Evolutionary conservation across 192 early-diverging fungal genomes (phyloP).

Genomic region (Chytriomyces hyalinus): DNA sequence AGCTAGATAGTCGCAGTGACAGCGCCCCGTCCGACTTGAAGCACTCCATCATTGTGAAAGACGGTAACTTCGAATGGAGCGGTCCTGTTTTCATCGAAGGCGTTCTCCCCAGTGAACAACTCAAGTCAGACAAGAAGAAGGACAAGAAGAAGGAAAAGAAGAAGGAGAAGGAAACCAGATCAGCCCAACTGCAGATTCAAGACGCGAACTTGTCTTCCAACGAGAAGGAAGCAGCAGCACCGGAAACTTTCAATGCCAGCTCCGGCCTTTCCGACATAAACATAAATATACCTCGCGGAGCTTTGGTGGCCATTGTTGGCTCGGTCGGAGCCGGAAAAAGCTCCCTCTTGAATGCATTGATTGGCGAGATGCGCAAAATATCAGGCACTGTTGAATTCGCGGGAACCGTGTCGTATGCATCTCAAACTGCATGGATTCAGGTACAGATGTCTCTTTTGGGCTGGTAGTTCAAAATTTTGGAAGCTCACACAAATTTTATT

Average conservation of each 20-base stretch:
- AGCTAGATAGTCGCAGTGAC: constrained; percentile 59
- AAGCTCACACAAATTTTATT: not conserved
- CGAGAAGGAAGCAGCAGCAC: not conserved
- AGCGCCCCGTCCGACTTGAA: constrained; percentile 45
- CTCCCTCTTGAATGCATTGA: constrained; percentile 78
- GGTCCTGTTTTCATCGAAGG: constrained; percentile 10
- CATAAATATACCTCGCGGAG: constrained; percentile 52
- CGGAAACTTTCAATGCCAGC: not conserved
- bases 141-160: not conserved
- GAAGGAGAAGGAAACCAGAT: not conserved
- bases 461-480: not conserved
- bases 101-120: not conserved
- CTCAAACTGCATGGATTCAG: constrained; percentile 89
- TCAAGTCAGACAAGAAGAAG: not conserved
- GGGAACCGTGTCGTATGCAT: constrained; percentile 77
- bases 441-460: not conserved
- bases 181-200: not conserved
- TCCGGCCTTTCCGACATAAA: constrained; percentile 39
- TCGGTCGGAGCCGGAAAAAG: constrained; percentile 84
- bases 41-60: constrained; percentile 50
- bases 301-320: constrained; percentile 81
- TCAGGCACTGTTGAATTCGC: constrained; percentile 63
- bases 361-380: constrained; percentile 78
- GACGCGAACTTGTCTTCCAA: not conserved
- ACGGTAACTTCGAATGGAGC: constrained; percentile 61